Percentiles rank a stretch among this genome's conserved stretches.
phyloP scores from a whole-genome alignment of 2,329 filamentous ascomycete species.

The Ophiostoma sp. region DNA sequence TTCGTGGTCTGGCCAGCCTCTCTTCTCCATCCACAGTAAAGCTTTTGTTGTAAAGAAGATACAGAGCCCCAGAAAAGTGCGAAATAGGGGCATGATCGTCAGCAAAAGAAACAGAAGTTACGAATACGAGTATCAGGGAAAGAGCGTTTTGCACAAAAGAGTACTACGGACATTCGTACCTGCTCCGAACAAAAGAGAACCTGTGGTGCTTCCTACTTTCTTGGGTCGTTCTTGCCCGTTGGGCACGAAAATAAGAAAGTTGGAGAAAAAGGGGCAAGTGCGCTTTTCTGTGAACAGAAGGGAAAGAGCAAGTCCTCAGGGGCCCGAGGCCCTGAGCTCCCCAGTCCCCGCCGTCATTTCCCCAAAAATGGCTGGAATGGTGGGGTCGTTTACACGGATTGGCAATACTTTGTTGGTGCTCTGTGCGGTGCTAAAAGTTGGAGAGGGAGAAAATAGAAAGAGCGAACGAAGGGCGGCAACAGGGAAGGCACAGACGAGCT shows the following conservation, averaged over 20 bases:
- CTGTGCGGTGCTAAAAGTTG: not conserved
- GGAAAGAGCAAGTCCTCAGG: not conserved
- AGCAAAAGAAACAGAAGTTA: not conserved
- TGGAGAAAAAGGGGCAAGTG: slow-evolving; percentile 1
- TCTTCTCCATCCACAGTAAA: not conserved
- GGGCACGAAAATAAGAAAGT: not conserved
- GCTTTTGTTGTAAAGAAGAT: not conserved
- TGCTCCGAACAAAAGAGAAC: not conserved
- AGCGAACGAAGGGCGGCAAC: not conserved
- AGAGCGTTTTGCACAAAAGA: not conserved
- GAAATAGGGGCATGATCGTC: not conserved
- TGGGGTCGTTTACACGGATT: slow-evolving; percentile 12
- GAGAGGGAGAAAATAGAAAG: not conserved
- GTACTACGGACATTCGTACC: not conserved
- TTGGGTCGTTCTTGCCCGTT: not conserved
- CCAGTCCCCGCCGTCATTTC: slow-evolving; percentile 10
- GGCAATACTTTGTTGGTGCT: not conserved
- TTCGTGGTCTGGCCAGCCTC: not conserved
- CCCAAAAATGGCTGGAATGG: not conserved
- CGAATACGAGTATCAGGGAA: not conserved
- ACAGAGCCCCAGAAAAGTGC: not conserved
- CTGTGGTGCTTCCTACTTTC: not conserved
- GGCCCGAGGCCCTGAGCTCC: not conserved
- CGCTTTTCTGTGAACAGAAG: not conserved
- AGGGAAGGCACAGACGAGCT: not conserved